Evolutionary conservation across 306 rosid species (phyloP).

Genomic region (Rubus idaeus): DNA sequence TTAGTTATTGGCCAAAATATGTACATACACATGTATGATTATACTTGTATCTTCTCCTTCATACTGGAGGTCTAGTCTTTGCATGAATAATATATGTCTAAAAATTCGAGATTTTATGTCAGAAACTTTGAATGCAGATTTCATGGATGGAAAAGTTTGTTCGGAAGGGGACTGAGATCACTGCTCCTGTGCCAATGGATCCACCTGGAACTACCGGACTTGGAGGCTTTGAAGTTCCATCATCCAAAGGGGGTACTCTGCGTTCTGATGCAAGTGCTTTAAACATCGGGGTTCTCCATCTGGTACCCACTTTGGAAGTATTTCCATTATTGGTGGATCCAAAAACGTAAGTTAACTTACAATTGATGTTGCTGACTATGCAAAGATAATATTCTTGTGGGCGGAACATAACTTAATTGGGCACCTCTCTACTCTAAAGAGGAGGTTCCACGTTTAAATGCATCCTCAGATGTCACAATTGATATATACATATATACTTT

Average conservation of each 20-base stretch:
- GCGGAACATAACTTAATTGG: neutral
- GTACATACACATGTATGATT: neutral
- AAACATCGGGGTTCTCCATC: constrained; percentile 92
- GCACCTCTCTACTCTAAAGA: neutral
- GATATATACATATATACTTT: neutral
- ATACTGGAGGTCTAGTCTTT: constrained; percentile 1
- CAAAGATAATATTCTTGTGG: constrained; percentile 5
- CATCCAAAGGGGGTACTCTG: constrained; percentile 77
- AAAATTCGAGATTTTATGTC: constrained; percentile 11
- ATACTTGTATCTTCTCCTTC: neutral
- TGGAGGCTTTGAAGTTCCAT: constrained; percentile 98
- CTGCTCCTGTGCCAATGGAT: constrained; percentile 95
- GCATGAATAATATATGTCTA: constrained; percentile 5
- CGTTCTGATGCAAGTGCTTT: constrained; percentile 97
- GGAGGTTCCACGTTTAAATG: neutral
- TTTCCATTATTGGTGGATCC: constrained; percentile 84
- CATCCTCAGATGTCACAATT: neutral
- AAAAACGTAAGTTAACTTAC: constrained; percentile 57
- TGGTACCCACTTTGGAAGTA: constrained; percentile 92
- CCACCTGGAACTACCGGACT: constrained; percentile 96
- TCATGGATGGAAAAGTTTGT: constrained; percentile 99
- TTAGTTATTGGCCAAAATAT: neutral
- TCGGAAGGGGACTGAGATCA: constrained; percentile 89
- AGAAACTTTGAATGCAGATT: constrained; percentile 50
- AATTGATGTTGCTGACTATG: constrained; percentile 6